Evolutionary conservation across 257 asterid genomes (phyloP).

Genomic region (Gentiana macrophylla): DNA sequence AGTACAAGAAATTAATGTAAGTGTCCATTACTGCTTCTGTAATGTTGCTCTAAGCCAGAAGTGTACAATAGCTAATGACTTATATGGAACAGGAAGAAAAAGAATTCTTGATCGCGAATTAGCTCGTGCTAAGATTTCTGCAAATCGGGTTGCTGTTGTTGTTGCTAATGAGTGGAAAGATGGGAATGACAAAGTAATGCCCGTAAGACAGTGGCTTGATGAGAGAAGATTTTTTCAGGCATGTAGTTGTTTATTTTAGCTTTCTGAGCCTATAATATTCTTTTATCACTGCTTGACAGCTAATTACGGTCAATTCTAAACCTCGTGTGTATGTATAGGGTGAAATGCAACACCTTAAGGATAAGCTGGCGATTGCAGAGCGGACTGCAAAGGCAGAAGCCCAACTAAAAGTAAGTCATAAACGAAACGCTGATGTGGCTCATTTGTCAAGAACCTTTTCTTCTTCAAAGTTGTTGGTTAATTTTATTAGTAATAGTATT

Average conservation of each 20-base stretch:
- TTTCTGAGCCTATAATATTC: neutral
- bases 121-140: conserved; percentile 90
- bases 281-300: no score
- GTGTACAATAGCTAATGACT: conserved; percentile 14
- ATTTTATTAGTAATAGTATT: conserved; percentile 2
- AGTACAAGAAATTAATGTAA: conserved; percentile 79
- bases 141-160: conserved; percentile 90
- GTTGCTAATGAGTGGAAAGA: conserved; percentile 99
- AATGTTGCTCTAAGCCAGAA: neutral
- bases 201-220: conserved; percentile 97
- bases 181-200: conserved; percentile 93
- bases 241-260: conserved; percentile 6
- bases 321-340: conserved; percentile 26
- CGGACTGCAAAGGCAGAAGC: conserved; percentile 86
- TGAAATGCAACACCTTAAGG: conserved; percentile 75
- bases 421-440: neutral
- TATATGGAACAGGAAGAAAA: conserved; percentile 63
- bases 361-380: conserved; percentile 66
- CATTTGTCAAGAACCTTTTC: neutral
- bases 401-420: conserved; percentile 50
- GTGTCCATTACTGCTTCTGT: neutral
- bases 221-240: conserved; percentile 90
- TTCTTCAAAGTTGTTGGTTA: neutral
- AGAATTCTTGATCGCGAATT: conserved; percentile 81
- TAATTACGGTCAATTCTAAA: no score